Evolutionary conservation across 345 rosid species (phyloP).

Genomic region (Eutrema yunnanense): DNA sequence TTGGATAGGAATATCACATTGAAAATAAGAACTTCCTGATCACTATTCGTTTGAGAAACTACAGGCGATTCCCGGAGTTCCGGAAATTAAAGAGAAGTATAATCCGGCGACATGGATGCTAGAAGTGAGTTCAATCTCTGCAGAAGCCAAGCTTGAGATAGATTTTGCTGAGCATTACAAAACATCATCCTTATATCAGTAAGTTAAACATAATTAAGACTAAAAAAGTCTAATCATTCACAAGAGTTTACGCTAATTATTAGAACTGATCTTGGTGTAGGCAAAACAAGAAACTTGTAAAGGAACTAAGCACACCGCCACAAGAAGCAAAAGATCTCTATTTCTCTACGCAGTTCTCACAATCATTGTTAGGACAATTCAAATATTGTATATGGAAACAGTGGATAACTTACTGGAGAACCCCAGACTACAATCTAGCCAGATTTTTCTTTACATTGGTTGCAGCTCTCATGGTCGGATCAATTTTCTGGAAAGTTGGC

Average conservation of each 20-base stretch:
- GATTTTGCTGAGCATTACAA: slow-evolving; percentile 74
- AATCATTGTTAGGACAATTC: slow-evolving; percentile 51
- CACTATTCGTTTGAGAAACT: not conserved
- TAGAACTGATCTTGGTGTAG: slow-evolving; percentile 26
- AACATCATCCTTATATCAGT: slow-evolving; percentile 52
- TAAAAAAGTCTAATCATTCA: not conserved
- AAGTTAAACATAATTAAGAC: slow-evolving; percentile 19
- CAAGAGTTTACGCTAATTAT: not conserved
- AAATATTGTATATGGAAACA: slow-evolving; percentile 68
- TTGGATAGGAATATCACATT: not conserved
- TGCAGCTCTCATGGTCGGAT: slow-evolving; percentile 50
- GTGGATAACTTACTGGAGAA: slow-evolving; percentile 74
- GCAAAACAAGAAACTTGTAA: slow-evolving; percentile 48
- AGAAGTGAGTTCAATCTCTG: slow-evolving; percentile 80
- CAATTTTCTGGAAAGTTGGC: slow-evolving; percentile 62
- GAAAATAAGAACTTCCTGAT: not conserved
- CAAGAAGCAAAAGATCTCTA: slow-evolving; percentile 43
- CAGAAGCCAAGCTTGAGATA: slow-evolving; percentile 54
- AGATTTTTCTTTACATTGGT: slow-evolving; percentile 48
- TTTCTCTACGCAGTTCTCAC: slow-evolving; percentile 45
- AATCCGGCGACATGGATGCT: slow-evolving; percentile 94
- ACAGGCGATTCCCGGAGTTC: slow-evolving; percentile 59
- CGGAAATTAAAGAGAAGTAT: slow-evolving; percentile 58
- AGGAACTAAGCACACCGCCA: slow-evolving; percentile 52
- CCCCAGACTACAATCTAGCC: slow-evolving; percentile 62